Evolutionary conservation across 1,139 yeast genomes (phyloP), one percentile per base, ranked within the genome.

Genomic region (Candida neerlandica): DNA sequence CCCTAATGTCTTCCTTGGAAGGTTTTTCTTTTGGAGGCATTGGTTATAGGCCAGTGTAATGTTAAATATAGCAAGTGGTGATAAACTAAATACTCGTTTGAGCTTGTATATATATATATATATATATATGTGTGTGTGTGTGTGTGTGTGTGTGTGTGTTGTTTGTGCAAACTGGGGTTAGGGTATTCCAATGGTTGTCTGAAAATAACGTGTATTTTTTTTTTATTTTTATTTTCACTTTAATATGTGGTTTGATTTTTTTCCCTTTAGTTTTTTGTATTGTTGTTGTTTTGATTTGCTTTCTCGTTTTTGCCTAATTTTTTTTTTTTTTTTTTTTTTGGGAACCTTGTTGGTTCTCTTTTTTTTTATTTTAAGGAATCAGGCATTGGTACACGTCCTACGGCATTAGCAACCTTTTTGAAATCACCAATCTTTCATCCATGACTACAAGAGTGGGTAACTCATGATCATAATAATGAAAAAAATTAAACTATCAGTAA

Each of bases 1-100:
- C 77, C 55, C 85, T 73, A 53, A 84, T 74, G 56, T 82, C 86
- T 29, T 56, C 59, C 34, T 51, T 54, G 14, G 53, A 43, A n/a
- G 52, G 35, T 19, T 52, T 55, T 14, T 53, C 53, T 23, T 39
- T 46, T 27, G 53, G 47, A 11, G 61, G 48, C 61, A 55, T 57
- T 18, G 16, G 46, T 43, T 19, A 19, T 35, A n/a, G n/a, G 37
- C 15, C 14, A 12, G 14, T 23, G 27, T 23, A 4, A 6, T 23
- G 27, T 23, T 23, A 23, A 23, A 4, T 23, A 6, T 23, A 23
- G 9, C 27, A 23, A 23, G 27, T 23, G 7, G n/a, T n/a, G n/a
- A n/a, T n/a, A n/a, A n/a, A n/a, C n/a, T n/a, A n/a, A n/a, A n/a
- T n/a, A 23, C 27, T 23, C 27, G 5, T 10, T 23, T 23, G 27